Evolutionary conservation across 352 stramenopile species (phyloP), one percentile per base, ranked within the genome.

Genomic region (Globisporangium viniferum): DNA sequence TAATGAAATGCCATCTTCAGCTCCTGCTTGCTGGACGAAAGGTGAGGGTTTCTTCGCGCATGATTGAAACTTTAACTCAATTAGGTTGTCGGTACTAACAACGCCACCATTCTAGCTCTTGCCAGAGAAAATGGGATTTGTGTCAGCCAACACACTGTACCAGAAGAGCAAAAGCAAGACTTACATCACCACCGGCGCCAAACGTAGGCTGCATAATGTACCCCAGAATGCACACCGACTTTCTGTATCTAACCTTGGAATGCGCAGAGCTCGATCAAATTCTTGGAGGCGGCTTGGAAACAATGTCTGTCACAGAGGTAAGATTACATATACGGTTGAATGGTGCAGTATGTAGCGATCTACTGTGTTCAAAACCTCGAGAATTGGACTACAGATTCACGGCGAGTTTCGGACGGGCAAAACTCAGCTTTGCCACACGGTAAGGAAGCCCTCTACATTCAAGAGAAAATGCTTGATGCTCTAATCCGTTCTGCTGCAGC

Each of bases 401-500:
- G 92, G 94, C 20, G 94, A 98, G 69, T 98, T 98, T 69, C 80
- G 95, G 20, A 98, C 95, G 20, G 95, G 95, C 24, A 98, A 98
- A 73, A 98, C 95, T 1, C 95, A 98, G 69, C 77, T 98, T 20
- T 95, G 89, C 48, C 94, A 98, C 73, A 98, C 95, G 46, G 86
- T 92, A 83, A 35, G 48, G 0, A 20, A 58, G 24, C 8, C 4
- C 14, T 33, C 33, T 24, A 22, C 15, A 27, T 58, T 58, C 12
- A 9, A 18, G 24, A 58, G 20, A 2, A 4, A 33, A 20, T 20
- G 3, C 33, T 14, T 58, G 15, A 2, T 5, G 27, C 20, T 36
- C 14, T 15, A 51, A 20, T 60, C 7, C 10, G 1, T 5, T 12
- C 7, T 62, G 33, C 33, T 20, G 58, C 35, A 93, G 84, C 73